These are phyloP conservation scores for Grifola frondosa DNA, from an alignment of 1,284 basidiomycete genomes.

Conservation along the genomic window DNA sequence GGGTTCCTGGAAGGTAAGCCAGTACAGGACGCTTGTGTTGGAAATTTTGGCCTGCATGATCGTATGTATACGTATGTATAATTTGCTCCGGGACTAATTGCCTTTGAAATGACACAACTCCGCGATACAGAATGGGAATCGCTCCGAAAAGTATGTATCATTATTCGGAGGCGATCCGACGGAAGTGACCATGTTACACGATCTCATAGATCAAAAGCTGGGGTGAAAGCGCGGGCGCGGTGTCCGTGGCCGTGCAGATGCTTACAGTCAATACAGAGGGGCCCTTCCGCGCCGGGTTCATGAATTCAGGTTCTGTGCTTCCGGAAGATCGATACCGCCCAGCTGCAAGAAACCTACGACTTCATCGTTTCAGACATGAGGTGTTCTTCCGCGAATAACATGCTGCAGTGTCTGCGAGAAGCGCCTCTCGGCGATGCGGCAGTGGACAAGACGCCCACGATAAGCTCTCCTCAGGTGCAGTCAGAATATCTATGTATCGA, in stretches of 20 bases:
- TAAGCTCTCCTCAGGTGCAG: slow-evolving; percentile 32
- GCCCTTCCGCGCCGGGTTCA: slow-evolving; percentile 36
- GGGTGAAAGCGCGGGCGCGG: slow-evolving; percentile 42
- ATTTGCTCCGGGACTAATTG: neutral
- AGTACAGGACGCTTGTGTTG: slow-evolving; percentile 47
- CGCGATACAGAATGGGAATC: slow-evolving; percentile 18
- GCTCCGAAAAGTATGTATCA: slow-evolving; percentile 53
- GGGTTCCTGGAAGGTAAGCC: slow-evolving; percentile 54
- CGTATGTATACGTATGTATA: slow-evolving; percentile 35
- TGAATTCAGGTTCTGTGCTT: slow-evolving; percentile 36
- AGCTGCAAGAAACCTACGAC: slow-evolving; percentile 36
- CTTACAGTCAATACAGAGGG: slow-evolving; percentile 32
- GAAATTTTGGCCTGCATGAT: slow-evolving; percentile 55
- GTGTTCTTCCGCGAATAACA: slow-evolving; percentile 33
- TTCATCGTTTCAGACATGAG: slow-evolving; percentile 31
- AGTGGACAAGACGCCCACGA: slow-evolving; percentile 30
- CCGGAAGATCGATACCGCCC: slow-evolving; percentile 27
- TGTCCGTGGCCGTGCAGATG: slow-evolving; percentile 35
- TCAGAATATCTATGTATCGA: too few relatives aligned
- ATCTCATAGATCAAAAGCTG: slow-evolving; percentile 24
- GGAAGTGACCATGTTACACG: slow-evolving; percentile 53
- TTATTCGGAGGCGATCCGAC: slow-evolving; percentile 63
- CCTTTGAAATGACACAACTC: too few relatives aligned
- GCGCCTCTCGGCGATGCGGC: slow-evolving; percentile 33
- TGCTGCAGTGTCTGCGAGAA: slow-evolving; percentile 41